Conservation (phyloP, 352 stramenopile species). For the Globisporangium rhizosaccharum region DNA sequence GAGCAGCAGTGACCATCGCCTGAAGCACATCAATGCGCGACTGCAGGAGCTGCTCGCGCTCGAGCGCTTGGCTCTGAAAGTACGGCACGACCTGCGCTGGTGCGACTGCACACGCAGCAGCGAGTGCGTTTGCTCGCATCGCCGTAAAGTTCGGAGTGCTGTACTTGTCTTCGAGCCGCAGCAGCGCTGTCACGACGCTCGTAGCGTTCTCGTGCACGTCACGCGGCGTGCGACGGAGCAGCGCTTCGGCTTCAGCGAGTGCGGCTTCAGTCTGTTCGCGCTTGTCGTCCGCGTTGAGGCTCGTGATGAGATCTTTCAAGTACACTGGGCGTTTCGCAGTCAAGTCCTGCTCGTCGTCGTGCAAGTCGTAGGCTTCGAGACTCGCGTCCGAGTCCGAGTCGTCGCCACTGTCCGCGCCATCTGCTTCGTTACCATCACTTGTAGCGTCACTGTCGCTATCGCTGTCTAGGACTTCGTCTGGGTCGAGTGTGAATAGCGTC, state of each 20-base stretch:
- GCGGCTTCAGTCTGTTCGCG: conserved; percentile 49
- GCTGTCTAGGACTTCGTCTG: conserved; percentile 56
- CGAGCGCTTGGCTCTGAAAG: conserved; percentile 54
- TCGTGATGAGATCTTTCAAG: conserved; percentile 58
- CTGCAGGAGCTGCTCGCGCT: conserved; percentile 72
- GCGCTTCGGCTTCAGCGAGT: conserved; percentile 42
- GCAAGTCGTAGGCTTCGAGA: conserved; percentile 56
- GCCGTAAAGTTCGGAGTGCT: conserved; percentile 46
- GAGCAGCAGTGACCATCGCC: conserved; percentile 43
- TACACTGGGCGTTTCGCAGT: conserved; percentile 53
- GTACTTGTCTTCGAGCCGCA: conserved; percentile 75
- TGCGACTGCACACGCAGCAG: conserved; percentile 40
- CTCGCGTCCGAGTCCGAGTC: conserved; percentile 68
- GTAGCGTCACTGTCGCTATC: conserved; percentile 18
- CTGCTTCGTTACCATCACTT: conserved; percentile 17
- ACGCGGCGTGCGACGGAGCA: conserved; percentile 47
- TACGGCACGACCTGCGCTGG: conserved; percentile 42
- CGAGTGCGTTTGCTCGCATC: conserved; percentile 40
- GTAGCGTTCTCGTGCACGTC: conserved; percentile 60
- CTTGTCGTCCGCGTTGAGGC: conserved; percentile 50
- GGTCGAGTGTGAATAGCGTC: conserved; percentile 31
- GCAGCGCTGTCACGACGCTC: conserved; percentile 42
- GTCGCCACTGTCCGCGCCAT: conserved; percentile 14
- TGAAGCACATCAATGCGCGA: conserved; percentile 63
- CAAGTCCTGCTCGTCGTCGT: conserved; percentile 69